phyloP scores from a whole-genome alignment of 257 asterid species.

The Scutellaria baicalensis region DNA sequence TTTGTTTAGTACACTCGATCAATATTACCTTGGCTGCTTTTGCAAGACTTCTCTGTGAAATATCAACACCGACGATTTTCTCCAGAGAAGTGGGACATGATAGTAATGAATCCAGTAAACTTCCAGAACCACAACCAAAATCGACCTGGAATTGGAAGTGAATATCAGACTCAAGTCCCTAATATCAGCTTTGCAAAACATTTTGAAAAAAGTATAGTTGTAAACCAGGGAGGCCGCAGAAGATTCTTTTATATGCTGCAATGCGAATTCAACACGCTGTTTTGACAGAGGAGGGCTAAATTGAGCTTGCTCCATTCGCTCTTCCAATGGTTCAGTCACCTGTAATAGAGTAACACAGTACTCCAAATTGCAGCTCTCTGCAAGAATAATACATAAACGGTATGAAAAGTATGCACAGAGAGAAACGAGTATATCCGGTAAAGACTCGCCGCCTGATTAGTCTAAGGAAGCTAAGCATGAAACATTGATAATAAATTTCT shows the following conservation, averaged over 20 bases:
- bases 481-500: not conserved
- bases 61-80: constrained; percentile 79
- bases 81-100: constrained; percentile 74
- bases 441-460: too few species aligned
- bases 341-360: constrained; percentile 50
- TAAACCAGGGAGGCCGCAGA: constrained; percentile 70
- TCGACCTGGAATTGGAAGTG: constrained; percentile 57
- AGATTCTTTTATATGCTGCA: constrained; percentile 65
- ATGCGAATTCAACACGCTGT: constrained; percentile 88
- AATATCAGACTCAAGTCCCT: constrained; percentile 14
- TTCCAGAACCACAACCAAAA: constrained; percentile 98
- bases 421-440: not conserved
- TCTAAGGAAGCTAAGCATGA: not conserved
- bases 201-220: not conserved
- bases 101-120: constrained; percentile 78
- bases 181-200: constrained; percentile 8
- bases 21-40: constrained; percentile 81
- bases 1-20: not conserved
- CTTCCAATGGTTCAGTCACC: constrained; percentile 85
- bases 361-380: constrained; percentile 67
- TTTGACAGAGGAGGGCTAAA: constrained; percentile 87
- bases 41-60: constrained; percentile 65
- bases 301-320: constrained; percentile 90
- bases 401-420: not conserved
- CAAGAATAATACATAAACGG: constrained; percentile 1